Evolutionary conservation across 352 stramenopile species (phyloP).

Genomic region (Phytopythium litorale): DNA sequence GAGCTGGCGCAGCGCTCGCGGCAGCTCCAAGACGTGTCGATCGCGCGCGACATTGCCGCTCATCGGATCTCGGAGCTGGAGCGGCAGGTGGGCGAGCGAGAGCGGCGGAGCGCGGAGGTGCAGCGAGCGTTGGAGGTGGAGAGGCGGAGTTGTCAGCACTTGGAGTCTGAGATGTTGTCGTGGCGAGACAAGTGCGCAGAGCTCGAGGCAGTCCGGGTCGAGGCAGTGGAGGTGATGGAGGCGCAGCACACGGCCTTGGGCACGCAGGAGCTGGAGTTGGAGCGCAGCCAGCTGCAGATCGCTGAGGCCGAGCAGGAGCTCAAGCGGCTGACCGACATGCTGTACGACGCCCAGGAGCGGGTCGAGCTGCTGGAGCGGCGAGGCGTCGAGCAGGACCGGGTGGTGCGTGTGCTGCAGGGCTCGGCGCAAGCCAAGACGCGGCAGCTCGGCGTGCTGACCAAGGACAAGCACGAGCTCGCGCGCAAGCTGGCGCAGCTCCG

Average conservation of each 20-base stretch:
- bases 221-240: background rate
- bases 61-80: slow-evolving; percentile 2
- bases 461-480: slow-evolving; percentile 13
- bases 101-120: background rate
- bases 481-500: slow-evolving; percentile 17
- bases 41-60: background rate
- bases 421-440: background rate
- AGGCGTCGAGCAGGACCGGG: background rate
- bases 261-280: background rate
- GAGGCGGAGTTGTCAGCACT: background rate
- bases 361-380: slow-evolving; percentile 7
- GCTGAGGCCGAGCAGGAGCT: slow-evolving; percentile 6
- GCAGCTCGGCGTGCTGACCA: slow-evolving; percentile 5
- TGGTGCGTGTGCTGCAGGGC: slow-evolving; percentile 10
- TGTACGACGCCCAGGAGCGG: slow-evolving; percentile 18
- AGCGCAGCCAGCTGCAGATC: background rate
- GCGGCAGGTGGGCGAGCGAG: background rate
- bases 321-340: slow-evolving; percentile 9
- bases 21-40: background rate
- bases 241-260: background rate
- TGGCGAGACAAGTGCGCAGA: background rate
- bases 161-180: background rate
- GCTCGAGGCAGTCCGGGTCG: background rate
- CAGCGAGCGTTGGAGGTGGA: background rate
- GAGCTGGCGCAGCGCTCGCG: background rate